These are phyloP conservation scores for Stevia rebaudiana DNA, from an alignment of 140 eudicot species.

Conservation along the genomic window DNA sequence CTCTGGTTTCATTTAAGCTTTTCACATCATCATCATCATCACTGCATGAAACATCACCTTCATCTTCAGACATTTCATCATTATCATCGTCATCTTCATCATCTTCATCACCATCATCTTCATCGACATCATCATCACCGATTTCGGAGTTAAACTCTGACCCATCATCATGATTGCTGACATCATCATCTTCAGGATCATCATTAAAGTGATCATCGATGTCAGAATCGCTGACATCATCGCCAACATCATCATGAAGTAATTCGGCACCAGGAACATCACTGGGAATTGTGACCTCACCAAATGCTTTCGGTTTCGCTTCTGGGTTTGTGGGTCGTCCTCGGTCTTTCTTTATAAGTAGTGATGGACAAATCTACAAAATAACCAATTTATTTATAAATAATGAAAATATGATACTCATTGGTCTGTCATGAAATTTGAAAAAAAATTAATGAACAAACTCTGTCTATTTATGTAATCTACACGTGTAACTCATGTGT, in stretches of 20 bases:
- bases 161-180: conserved; percentile 31
- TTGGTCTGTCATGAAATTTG: too few species aligned
- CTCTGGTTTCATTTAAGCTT: conserved; percentile 28
- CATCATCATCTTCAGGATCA: conserved; percentile 28
- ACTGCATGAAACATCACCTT: conserved; percentile 26
- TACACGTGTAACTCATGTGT: too few species aligned
- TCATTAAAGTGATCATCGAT: conserved; percentile 27
- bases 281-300: conserved; percentile 65
- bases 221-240: conserved; percentile 39
- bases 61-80: conserved; percentile 42
- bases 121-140: conserved; percentile 19
- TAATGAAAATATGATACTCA: too few species aligned
- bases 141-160: conserved; percentile 37
- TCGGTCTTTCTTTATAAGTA: conserved; percentile 83
- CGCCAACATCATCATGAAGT: conserved; percentile 40
- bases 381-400: too few species aligned
- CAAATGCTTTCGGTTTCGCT: conserved; percentile 87
- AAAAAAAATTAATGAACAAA: too few species aligned
- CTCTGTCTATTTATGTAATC: too few species aligned
- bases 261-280: conserved; percentile 80
- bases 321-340: conserved; percentile 75
- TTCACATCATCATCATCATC: conserved; percentile 23
- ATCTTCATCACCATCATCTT: conserved; percentile 22
- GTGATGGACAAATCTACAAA: conserved; percentile 81
- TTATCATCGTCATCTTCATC: conserved; percentile 37